Evolutionary conservation across 164 flowering plant species (phyloP), one percentile per base, ranked within the genome.

Genomic region (Macadamia tetraphylla): DNA sequence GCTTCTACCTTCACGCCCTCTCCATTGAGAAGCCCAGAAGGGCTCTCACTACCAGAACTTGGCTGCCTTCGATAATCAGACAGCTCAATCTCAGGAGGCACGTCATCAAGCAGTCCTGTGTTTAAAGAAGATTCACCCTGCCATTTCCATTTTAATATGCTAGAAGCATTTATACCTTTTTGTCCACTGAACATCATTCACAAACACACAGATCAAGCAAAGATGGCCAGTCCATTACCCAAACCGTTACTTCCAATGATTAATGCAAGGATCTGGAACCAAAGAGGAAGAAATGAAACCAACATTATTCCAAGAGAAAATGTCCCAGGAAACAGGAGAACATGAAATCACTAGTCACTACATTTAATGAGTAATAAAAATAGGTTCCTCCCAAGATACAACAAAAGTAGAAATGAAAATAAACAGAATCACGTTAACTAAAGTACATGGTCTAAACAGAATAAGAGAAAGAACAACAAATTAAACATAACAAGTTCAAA

Each of bases 11-110:
- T 91, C 75, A 87, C 66, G 67, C 85, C 82, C 70, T 92, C 98
- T 8, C 93, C 97, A 79, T 89, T 84, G 48, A 95, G 91, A 74
- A 95, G 89, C 62, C 89, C 98, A 9, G 99, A 87, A 75, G 99
- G 99, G 77, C 99, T 95, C 74, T 95, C 98, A 78, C 98, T 95
- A 30, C 91, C 96, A 65, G 86, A 81, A 84, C 93, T 88, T 32
- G 91, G 89, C 29, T 81, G 72, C 72, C 85, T 79, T 70, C 83
- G 80, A 71, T 89, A 95, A 13, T 81, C 86, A 31, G 98, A 92
- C 72, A 95, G 79, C 76, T 95, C 98, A 71, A 95, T 84, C 85
- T 92, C 96, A 71, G 88, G 90, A 67, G 81, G 79, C 67, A 75
- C 84, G 75, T 87, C 89, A 42, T 77, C 60, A 61, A 92, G 90